Percentiles rank a stretch among this genome's conserved stretches.
Conservation (phyloP, 2,329 filamentous ascomycete genomes). For the Monosporascus sp. region DNA sequence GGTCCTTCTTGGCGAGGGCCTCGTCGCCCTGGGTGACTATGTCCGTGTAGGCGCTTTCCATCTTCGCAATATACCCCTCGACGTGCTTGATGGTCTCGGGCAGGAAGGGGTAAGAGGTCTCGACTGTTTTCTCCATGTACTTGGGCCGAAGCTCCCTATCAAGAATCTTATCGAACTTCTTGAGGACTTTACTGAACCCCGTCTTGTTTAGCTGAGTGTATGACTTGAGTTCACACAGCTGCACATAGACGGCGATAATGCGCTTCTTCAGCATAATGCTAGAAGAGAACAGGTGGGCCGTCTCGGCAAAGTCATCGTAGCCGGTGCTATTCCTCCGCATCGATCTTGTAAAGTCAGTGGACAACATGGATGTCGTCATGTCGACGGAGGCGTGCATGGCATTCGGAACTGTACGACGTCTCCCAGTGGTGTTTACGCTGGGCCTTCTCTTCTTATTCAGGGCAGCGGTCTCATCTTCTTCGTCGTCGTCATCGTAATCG, state of each 20-base stretch:
- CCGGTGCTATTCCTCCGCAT: conserved; percentile 58
- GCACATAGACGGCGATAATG: conserved; percentile 80
- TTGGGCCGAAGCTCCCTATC: conserved; percentile 71
- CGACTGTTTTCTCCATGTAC: conserved; percentile 71
- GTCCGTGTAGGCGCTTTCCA: conserved; percentile 76
- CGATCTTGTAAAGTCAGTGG: conserved; percentile 54
- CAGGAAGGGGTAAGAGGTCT: conserved; percentile 76
- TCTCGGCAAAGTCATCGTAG: conserved; percentile 75
- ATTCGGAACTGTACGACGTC: conserved; percentile 31
- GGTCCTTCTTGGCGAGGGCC: conserved; percentile 70
- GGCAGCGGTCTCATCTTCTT: conserved; percentile 46
- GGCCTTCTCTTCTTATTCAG: conserved; percentile 39
- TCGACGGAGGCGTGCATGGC: conserved; percentile 41
- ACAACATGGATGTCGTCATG: conserved; percentile 42
- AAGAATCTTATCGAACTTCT: conserved; percentile 97
- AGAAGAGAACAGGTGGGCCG: conserved; percentile 59
- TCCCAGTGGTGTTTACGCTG: conserved; percentile 30
- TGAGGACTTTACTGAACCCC: conserved; percentile 91
- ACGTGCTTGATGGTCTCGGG: conserved; percentile 64
- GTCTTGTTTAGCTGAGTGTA: conserved; percentile 95
- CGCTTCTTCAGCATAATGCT: conserved; percentile 89
- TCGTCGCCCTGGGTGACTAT: conserved; percentile 79
- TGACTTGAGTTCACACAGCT: conserved; percentile 90
- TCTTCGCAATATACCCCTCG: conserved; percentile 63
- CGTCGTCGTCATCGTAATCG: conserved; percentile 25